Conservation (phyloP, 768 basidiomycete species). For the Jaapia argillacea region DNA sequence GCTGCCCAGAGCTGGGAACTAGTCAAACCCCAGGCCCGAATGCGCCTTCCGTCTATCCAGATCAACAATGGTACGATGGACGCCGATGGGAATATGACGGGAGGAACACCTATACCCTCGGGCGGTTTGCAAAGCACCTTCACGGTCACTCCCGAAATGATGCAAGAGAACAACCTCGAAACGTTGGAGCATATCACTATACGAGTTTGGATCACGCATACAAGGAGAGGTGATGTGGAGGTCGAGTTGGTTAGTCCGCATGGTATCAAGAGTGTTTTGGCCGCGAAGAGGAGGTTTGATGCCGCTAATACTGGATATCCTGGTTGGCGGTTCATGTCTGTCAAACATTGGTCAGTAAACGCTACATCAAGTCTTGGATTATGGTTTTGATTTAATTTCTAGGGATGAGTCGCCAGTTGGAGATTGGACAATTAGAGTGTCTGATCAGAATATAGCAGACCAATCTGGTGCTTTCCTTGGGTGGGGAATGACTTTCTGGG, state of each 20-base stretch:
- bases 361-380: conserved; percentile 2
- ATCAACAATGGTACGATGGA: conserved; percentile 52
- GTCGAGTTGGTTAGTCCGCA: conserved; percentile 81
- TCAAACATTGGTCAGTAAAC: conserved; percentile 84
- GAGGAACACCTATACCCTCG: conserved; percentile 55
- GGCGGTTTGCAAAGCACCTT: conserved; percentile 60
- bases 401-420: conserved; percentile 94
- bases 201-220: conserved; percentile 88
- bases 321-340: conserved; percentile 98
- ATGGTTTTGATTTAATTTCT: conserved; percentile 11
- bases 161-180: conserved; percentile 74
- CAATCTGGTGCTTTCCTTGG: conserved; percentile 66
- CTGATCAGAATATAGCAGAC: conserved; percentile 57
- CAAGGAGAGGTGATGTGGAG: conserved; percentile 83
- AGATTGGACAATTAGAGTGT: conserved; percentile 82
- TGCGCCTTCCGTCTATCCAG: conserved; percentile 64
- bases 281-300: conserved; percentile 60
- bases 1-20: conserved; percentile 74
- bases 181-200: conserved; percentile 87
- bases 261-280: conserved; percentile 79
- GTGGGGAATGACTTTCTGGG: conserved; percentile 93
- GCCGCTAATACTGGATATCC: conserved; percentile 57
- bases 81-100: conserved; percentile 38
- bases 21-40: conserved; percentile 94
- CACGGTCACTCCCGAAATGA: conserved; percentile 53